phyloP scores from a whole-genome alignment of 495 filamentous ascomycete species.

The Hyaloscypha variabilis region DNA sequence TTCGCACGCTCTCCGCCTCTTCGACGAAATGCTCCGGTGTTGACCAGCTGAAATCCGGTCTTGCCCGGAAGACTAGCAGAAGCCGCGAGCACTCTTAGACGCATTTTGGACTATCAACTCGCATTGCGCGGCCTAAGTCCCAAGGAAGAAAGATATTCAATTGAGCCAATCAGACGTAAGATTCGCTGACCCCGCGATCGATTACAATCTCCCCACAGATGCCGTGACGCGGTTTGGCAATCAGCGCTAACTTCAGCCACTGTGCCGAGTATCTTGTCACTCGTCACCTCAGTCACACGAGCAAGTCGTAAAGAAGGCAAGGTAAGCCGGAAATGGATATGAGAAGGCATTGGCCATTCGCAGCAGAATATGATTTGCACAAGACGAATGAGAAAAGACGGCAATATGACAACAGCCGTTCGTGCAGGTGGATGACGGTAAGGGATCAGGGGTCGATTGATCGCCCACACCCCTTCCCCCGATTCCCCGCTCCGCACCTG shows the following conservation, averaged over 20 bases:
- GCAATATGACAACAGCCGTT: neutral
- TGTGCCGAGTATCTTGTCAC: neutral
- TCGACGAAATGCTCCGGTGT: too few relatives aligned
- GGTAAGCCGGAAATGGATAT: neutral
- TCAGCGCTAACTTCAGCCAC: neutral
- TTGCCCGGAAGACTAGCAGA: neutral
- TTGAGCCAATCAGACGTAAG: neutral
- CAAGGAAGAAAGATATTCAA: neutral
- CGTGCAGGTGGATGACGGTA: neutral
- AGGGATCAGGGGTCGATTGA: neutral
- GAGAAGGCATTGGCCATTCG: neutral
- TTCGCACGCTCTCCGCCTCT: too few relatives aligned
- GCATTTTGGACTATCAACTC: neutral
- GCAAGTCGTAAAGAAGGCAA: neutral
- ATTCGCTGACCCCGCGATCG: neutral
- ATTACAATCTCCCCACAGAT: neutral
- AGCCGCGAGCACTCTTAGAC: too few relatives aligned
- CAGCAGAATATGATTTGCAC: neutral
- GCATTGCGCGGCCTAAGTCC: neutral
- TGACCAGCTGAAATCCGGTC: neutral
- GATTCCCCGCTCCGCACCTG: neutral
- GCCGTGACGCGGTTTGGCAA: neutral
- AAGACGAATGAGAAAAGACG: neutral
- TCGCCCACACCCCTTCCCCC: neutral
- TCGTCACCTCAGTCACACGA: neutral